phyloP scores from a whole-genome alignment of 1,284 basidiomycete species.

The Malassezia globosa region DNA sequence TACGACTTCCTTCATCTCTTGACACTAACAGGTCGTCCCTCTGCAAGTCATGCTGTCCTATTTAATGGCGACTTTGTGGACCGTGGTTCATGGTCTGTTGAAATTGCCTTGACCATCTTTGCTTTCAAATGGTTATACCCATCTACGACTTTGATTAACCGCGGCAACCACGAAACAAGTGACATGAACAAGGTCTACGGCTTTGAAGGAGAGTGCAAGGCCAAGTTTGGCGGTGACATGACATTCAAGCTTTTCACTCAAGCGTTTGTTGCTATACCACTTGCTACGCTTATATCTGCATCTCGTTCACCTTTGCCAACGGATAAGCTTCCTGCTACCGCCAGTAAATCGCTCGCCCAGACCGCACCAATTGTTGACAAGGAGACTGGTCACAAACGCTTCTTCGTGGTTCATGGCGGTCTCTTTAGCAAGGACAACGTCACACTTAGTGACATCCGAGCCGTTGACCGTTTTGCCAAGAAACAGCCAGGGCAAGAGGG shows the following conservation, averaged over 20 bases:
- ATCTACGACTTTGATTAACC: conserved; percentile 49
- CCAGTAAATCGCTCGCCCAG: conserved; percentile 28
- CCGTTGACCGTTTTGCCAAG: conserved; percentile 67
- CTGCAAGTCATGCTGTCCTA: conserved; percentile 35
- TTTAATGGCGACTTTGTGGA: conserved; percentile 58
- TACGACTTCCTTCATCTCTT: conserved; percentile 84
- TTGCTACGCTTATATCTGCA: conserved; percentile 72
- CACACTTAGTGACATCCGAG: conserved; percentile 78
- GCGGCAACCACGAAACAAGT: conserved; percentile 93
- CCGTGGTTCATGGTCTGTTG: conserved; percentile 91
- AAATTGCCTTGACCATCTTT: conserved; percentile 85
- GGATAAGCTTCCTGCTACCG: conserved; percentile 25
- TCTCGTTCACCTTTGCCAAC: conserved; percentile 54
- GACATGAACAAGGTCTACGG: conserved; percentile 60
- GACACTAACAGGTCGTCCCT: conserved; percentile 60
- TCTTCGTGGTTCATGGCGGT: conserved; percentile 83
- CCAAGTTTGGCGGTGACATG: conserved; percentile 40
- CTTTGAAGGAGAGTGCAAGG: conserved; percentile 88
- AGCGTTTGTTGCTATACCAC: conserved; percentile 52
- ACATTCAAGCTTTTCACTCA: conserved; percentile 45
- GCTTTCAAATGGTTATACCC: conserved; percentile 71
- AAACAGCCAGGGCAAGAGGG: conserved; percentile 88
- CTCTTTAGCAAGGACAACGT: conserved; percentile 89
- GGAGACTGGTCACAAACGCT: conserved; percentile 64
- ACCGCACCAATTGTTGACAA: conserved; percentile 61